Evolutionary conservation across 2,329 filamentous ascomycete genomes (phyloP).

Genomic region (Neobulgaria alba): DNA sequence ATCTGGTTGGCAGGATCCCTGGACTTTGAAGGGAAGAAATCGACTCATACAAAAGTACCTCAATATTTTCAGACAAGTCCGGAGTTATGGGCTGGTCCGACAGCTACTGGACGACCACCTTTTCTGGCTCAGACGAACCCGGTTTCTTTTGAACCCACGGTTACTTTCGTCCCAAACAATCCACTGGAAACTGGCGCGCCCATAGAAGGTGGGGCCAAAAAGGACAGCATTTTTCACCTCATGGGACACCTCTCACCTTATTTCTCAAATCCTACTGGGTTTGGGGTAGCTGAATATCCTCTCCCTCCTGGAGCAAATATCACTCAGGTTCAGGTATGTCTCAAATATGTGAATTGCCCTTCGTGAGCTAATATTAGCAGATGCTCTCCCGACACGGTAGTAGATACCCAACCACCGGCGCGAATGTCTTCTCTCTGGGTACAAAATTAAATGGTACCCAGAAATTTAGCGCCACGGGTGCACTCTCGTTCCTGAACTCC

Average conservation of each 20-base stretch:
- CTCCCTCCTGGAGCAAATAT: slow-evolving; percentile 59
- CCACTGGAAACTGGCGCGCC: slow-evolving; percentile 65
- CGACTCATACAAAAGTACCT: slow-evolving; percentile 36
- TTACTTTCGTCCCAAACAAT: slow-evolving; percentile 56
- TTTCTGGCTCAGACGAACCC: slow-evolving; percentile 65
- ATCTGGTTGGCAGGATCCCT: neutral
- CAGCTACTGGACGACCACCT: slow-evolving; percentile 58
- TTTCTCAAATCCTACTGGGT: slow-evolving; percentile 56
- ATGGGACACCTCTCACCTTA: slow-evolving; percentile 66
- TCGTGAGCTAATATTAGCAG: slow-evolving; percentile 30
- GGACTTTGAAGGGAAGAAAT: neutral
- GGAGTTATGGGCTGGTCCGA: slow-evolving; percentile 55
- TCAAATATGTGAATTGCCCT: neutral
- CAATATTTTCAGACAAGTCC: slow-evolving; percentile 57
- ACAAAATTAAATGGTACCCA: slow-evolving; percentile 45
- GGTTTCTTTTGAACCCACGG: slow-evolving; percentile 50
- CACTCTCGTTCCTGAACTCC: slow-evolving; percentile 55
- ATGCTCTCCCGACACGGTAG: slow-evolving; percentile 60
- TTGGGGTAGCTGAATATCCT: slow-evolving; percentile 65
- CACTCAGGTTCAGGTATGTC: slow-evolving; percentile 47
- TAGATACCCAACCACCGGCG: slow-evolving; percentile 60
- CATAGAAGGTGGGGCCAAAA: slow-evolving; percentile 47
- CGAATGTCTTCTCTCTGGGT: slow-evolving; percentile 47
- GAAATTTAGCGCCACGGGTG: slow-evolving; percentile 47
- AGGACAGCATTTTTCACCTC: slow-evolving; percentile 60